Base-by-base conservation (phyloP, 2,329 filamentous ascomycete species). In the Amesomyces nigricolor region DNA sequence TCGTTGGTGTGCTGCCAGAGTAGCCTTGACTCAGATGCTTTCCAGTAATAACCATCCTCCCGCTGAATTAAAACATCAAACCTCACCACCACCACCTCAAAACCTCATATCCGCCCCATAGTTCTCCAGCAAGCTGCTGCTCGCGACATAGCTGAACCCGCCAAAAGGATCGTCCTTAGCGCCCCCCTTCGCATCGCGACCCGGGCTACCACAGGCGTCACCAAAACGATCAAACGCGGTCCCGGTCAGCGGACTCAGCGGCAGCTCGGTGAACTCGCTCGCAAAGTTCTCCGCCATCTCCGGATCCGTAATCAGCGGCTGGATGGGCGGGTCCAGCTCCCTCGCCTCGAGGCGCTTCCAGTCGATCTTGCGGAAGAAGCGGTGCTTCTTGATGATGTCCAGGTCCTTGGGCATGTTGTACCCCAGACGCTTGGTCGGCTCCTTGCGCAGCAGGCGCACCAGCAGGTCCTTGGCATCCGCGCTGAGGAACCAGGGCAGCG, bases 231-330 rank as follows among this genome's bases (percentile, higher is more conserved):
- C 60, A 65, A 71, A 10, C 13, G 62, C 58, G 37, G 73, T 72
- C 52, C 85, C 68, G 1, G 22, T 26, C 22, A 88, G 78, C 5
- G 91, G 90, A 68, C 88, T 95, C 51, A 97, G 77, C 3, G 89
- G 82, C 60, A 96, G 72, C 53, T 88, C 85, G 0, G 92, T 99
- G 69, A 99, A 99, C 68, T 96, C 91, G n/a, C 78, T 77, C 0
- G 88, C 82, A 72, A 99, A 99, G 73, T 99, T 99, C 80, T 99
- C 95, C 0, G 94, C 94, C 45, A 96, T 78, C 70, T 95, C 91
- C 0, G 94, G 94, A 66, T 99, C 91, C 0, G 94, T 97, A 67
- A 99, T 92, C 65, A 97, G 79, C 14, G 94, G 94, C 68, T 88
- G 83, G 64, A 99, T 97, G 0, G 94, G 94, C 1, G 94, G 88